Evolutionary conservation across 305 asterid species (phyloP), one percentile per base, ranked within the genome.

Genomic region (Plantago lanceolata): DNA sequence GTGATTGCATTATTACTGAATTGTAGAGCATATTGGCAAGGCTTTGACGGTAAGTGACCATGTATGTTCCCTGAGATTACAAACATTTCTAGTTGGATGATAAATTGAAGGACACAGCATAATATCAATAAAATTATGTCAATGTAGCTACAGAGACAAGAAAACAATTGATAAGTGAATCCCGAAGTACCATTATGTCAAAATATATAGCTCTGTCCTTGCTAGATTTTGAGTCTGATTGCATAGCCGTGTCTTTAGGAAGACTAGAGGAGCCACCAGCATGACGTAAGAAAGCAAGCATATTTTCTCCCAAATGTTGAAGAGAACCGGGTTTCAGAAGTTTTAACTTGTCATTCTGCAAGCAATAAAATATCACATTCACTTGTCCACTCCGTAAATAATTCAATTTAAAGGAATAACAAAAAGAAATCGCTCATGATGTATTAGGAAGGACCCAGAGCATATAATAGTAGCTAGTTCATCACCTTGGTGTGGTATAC

Each of bases 241-340:
- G 84, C 48, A 47, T 45, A 8, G 68, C 74, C 67, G 75, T 82
- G 77, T 65, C 73, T 61, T 71, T 75, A 3, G 97, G 96, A 62
- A 93, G 83, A 73, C 77, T 71, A 53, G 95, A 66, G 44, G 97
- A 83, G 59, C 88, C 84, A 67, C 79, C 99, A 66, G 87, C 86
- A 48, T 81, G 95, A 72, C 82, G 86, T 82, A 93, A 83, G 78
- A 93, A 93, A 18, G 89, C 88, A 4, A 90, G 96, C 97, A 93
- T 83, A 76, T 93, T 93, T 74, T 90, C 97, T 73, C 99, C 99
- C 40, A 93, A 95, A 81, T 93, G 97, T 82, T 93, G 99, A 68
- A 93, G 96, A 70, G 96, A 87, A 77, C 97, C 97, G 59, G 97
- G 95, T 73, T 64, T 83, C 86, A 93, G 69, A 61, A 93, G 92